Evolutionary conservation across 2,329 filamentous ascomycete genomes (phyloP), one percentile per base, ranked within the genome.

Genomic region (Nigrospora oryzae): DNA sequence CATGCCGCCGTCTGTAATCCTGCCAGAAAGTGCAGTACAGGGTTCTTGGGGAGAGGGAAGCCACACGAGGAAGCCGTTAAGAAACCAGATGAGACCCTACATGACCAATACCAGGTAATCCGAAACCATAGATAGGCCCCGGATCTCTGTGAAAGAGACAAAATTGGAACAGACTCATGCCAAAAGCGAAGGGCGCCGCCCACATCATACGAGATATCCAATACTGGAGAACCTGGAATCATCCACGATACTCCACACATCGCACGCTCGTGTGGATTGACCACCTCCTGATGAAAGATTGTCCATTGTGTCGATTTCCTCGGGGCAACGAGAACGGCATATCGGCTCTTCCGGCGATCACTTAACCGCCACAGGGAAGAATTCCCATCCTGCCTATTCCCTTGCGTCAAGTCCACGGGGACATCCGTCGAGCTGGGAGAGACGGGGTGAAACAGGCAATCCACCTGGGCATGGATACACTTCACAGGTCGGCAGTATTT

Each of bases 1-100:
- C n/a, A n/a, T n/a, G n/a, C n/a, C n/a, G n/a, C n/a, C n/a, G n/a
- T n/a, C n/a, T n/a, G n/a, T n/a, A n/a, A n/a, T n/a, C n/a, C n/a
- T n/a, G n/a, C n/a, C n/a, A n/a, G n/a, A n/a, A n/a, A n/a, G n/a
- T n/a, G n/a, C n/a, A n/a, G n/a, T n/a, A n/a, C n/a, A n/a, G n/a
- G n/a, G n/a, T n/a, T n/a, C n/a, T n/a, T n/a, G n/a, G n/a, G n/a
- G n/a, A 83, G n/a, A 86, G 0, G 83, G 83, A 2, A 84, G 65
- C 67, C 74, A 84, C 5, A 73, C 72, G 55, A 85, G 84, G 58
- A 81, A 83, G 1, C 73, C 71, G 55, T 84, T 84, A 47, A 79
- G 56, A 2, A 75, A 67, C 74, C 75, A 80, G 28, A 79, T 62
- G 0, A 70, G 71, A 77, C 0, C 65, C 59, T 46, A 11, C 10